Conservation (phyloP, 2,329 filamentous ascomycete species). For the Chaetomium sp. region DNA sequence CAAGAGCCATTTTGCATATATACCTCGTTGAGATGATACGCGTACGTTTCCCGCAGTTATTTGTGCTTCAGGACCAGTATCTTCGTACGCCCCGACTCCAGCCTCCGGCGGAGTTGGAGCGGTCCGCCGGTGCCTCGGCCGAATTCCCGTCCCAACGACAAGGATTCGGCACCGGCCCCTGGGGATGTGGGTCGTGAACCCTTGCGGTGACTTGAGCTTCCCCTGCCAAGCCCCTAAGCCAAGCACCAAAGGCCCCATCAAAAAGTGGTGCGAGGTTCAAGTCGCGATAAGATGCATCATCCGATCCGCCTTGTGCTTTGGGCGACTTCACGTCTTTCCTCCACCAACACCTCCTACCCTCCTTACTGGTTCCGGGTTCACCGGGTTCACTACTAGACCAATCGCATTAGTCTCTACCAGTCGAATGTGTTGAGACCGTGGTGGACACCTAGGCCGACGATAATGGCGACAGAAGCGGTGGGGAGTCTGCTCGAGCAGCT, state of each 20-base stretch:
- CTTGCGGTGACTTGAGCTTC: not conserved
- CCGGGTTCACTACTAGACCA: conserved; percentile 11
- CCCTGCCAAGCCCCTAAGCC: conserved; percentile 19
- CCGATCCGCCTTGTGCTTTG: not conserved
- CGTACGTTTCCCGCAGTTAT: not conserved
- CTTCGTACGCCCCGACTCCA: not conserved
- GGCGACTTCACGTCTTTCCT: not conserved
- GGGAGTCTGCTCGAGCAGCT: conserved; percentile 30
- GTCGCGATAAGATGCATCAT: too few species aligned
- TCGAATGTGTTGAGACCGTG: not conserved
- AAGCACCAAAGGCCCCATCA: conserved; percentile 9
- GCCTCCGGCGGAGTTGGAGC: not conserved
- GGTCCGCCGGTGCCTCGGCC: not conserved
- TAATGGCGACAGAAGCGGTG: conserved; percentile 26
- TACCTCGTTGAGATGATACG: not conserved
- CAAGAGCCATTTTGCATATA: conserved; percentile 19
- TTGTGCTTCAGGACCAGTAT: not conserved
- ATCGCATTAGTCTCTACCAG: conserved; percentile 21
- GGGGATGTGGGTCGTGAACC: conserved; percentile 5
- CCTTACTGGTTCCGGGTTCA: not conserved
- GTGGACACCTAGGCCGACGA: conserved; percentile 1
- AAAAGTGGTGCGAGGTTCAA: conserved; percentile 24
- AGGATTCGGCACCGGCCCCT: not conserved
- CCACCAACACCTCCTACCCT: not conserved
- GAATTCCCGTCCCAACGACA: not conserved